These are phyloP conservation scores for Serpula lacrymans DNA, from an alignment of 768 basidiomycete species.

Conservation along the genomic window DNA sequence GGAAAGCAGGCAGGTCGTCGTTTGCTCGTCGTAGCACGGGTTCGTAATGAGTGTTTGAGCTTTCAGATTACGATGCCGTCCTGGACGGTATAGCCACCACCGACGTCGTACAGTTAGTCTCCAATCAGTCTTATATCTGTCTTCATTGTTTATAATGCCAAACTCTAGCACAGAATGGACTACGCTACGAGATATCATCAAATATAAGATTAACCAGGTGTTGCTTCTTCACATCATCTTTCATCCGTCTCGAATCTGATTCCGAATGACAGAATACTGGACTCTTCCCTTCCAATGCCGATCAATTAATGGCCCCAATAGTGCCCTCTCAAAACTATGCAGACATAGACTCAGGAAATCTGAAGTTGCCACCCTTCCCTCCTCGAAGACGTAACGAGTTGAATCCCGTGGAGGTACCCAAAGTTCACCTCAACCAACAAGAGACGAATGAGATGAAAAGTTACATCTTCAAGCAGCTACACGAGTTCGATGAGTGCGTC, in stretches of 20 bases:
- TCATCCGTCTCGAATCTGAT: not conserved
- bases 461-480: conserved; percentile 58
- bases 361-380: conserved; percentile 72
- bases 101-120: conserved; percentile 59
- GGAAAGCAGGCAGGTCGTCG: conserved; percentile 47
- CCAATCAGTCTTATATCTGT: conserved; percentile 1
- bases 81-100: conserved; percentile 62
- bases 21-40: not conserved
- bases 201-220: conserved; percentile 68
- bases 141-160: conserved; percentile 11
- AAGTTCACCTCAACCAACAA: conserved; percentile 55
- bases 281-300: conserved; percentile 41
- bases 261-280: conserved; percentile 42
- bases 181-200: conserved; percentile 66
- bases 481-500: conserved; percentile 63
- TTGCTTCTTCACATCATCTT: conserved; percentile 2
- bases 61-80: conserved; percentile 53
- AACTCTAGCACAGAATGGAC: conserved; percentile 63
- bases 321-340: conserved; percentile 13
- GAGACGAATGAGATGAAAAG: conserved; percentile 58
- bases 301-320: conserved; percentile 28
- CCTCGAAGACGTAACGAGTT: conserved; percentile 48
- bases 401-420: conserved; percentile 51
- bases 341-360: conserved; percentile 56
- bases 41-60: too few relatives aligned